A percentile compares a stretch with the other conserved stretches of the same genome.
phyloP scores from a whole-genome alignment of 331 rosid genomes.

The Ulmus americana region DNA sequence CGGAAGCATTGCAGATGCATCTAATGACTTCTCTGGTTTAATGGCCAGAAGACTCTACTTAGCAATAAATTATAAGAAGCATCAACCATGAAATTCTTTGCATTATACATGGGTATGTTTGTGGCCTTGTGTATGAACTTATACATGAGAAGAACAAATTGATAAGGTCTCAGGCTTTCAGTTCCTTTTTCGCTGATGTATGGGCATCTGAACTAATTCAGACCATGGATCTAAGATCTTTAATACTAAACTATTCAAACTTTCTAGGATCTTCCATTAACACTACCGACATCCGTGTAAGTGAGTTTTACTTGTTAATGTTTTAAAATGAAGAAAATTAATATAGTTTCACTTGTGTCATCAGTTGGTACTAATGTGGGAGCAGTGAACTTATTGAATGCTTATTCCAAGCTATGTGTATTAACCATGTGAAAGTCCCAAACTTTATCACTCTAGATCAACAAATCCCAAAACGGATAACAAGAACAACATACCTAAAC shows the following conservation, averaged over 20 bases:
- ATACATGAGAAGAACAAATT: neutral
- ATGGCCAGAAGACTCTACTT: neutral
- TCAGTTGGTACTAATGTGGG: neutral
- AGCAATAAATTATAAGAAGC: neutral
- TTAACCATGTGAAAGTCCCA: neutral
- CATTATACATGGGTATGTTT: neutral
- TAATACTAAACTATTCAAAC: neutral
- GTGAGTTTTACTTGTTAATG: neutral
- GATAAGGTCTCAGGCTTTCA: neutral
- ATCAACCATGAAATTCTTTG: neutral
- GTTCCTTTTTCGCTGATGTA: neutral
- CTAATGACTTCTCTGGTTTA: neutral
- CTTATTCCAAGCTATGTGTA: neutral
- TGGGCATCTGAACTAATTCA: neutral
- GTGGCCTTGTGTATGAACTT: neutral
- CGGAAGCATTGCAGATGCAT: neutral
- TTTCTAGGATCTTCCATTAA: neutral
- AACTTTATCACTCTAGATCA: neutral
- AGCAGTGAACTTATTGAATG: neutral
- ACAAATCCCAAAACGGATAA: neutral
- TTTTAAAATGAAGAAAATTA: neutral
- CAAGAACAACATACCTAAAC: constrained; percentile 57
- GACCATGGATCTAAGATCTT: neutral
- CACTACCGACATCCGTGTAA: neutral
- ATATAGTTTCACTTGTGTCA: neutral